These are phyloP conservation scores for Aspergillus pseudoviridinutans DNA, from an alignment of 2,329 filamentous ascomycete genomes.

Conservation along the genomic window DNA sequence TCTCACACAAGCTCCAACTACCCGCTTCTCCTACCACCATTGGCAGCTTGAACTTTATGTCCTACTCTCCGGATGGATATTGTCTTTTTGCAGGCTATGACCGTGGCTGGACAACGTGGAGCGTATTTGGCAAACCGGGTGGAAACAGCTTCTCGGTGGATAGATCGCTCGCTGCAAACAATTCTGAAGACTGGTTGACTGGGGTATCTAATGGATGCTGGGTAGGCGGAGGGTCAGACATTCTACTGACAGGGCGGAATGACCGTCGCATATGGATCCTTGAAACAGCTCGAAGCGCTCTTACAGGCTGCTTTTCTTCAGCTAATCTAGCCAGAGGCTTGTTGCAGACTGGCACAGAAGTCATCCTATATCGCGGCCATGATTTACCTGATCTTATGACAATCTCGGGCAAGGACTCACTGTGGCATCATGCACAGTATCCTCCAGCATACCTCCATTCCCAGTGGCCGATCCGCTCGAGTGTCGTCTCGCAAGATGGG, in stretches of 20 bases:
- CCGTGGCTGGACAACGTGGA: slow-evolving; percentile 93
- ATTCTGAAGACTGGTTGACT: slow-evolving; percentile 79
- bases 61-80: slow-evolving; percentile 92
- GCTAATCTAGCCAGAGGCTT: slow-evolving; percentile 87
- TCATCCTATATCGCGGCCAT: slow-evolving; percentile 92
- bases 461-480: slow-evolving; percentile 88
- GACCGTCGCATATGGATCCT: slow-evolving; percentile 80
- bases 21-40: slow-evolving; percentile 65
- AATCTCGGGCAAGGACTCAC: slow-evolving; percentile 82
- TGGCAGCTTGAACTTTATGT: slow-evolving; percentile 69
- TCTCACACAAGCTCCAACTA: slow-evolving; percentile 72
- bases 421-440: slow-evolving; percentile 93
- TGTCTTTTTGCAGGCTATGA: slow-evolving; percentile 92
- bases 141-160: slow-evolving; percentile 79
- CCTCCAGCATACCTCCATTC: slow-evolving; percentile 79
- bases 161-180: slow-evolving; percentile 57
- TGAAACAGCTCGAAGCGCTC: slow-evolving; percentile 91
- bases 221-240: slow-evolving; percentile 82
- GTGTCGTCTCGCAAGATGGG: slow-evolving; percentile 85
- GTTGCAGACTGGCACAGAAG: slow-evolving; percentile 78
- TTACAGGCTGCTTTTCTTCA: slow-evolving; percentile 84
- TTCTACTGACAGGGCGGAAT: slow-evolving; percentile 67
- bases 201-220: slow-evolving; percentile 76
- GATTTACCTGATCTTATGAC: slow-evolving; percentile 86
- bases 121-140: slow-evolving; percentile 88